phyloP scores from a whole-genome alignment of 352 stramenopile species.

The Hyaloperonospora arabidopsidis region DNA sequence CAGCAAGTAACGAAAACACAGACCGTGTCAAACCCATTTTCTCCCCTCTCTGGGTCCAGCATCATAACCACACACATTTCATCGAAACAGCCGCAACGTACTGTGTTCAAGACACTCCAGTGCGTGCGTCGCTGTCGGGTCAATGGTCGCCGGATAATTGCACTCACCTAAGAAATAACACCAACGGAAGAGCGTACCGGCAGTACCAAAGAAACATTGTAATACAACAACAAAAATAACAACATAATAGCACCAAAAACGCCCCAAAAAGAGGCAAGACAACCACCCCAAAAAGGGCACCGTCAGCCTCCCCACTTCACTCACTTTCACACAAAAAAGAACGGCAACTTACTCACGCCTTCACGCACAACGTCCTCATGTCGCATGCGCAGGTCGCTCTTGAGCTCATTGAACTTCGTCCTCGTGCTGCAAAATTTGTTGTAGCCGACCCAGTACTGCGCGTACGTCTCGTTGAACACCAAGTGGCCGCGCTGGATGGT shows the following conservation, averaged over 20 bases:
- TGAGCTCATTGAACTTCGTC: constrained; percentile 67
- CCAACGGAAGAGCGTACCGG: too few species aligned
- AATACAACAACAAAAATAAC: too few species aligned
- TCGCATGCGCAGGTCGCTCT: constrained; percentile 51
- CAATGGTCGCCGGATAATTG: constrained; percentile 51
- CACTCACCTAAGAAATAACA: constrained; percentile 35
- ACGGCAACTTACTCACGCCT: constrained; percentile 72
- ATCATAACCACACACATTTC: not conserved
- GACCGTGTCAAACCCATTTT: not conserved
- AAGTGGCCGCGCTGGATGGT: constrained; percentile 77
- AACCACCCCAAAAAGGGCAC: constrained; percentile 8
- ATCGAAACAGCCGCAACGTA: constrained; percentile 19
- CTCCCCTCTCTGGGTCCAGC: not conserved
- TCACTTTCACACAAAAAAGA: too few species aligned
- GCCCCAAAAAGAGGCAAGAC: constrained; percentile 3
- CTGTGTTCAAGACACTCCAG: constrained; percentile 55
- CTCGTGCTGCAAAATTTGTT: constrained; percentile 80
- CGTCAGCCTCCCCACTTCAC: constrained; percentile 1
- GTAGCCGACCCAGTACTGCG: constrained; percentile 85
- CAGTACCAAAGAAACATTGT: too few species aligned
- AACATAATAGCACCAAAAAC: not conserved
- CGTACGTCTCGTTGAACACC: constrained; percentile 85
- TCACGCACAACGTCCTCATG: constrained; percentile 69
- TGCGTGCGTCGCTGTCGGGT: constrained; percentile 48
- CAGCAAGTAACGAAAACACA: constrained; percentile 1